Conservation (phyloP, 2,329 filamentous ascomycete genomes). For the Epicoccum nigrum region DNA sequence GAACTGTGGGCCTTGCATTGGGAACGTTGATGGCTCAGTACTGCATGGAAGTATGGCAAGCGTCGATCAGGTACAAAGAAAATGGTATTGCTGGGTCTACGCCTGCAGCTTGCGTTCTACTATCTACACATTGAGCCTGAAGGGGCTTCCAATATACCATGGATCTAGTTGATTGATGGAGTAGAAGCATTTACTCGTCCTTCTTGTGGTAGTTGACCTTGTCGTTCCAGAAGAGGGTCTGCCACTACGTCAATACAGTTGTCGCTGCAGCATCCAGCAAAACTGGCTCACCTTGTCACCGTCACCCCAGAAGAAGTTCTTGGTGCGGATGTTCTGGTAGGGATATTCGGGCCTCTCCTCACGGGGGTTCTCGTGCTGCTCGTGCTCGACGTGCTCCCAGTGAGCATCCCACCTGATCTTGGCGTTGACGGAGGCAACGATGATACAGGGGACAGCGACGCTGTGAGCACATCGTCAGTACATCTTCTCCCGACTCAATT, state of each 20-base stretch:
- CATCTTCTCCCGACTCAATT: not conserved
- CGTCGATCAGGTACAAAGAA: constrained; percentile 33
- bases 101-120: constrained; percentile 29
- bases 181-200: constrained; percentile 60
- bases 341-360: constrained; percentile 93
- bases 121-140: constrained; percentile 33
- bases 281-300: constrained; percentile 79
- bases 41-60: constrained; percentile 1
- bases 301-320: constrained; percentile 94
- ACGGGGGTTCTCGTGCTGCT: constrained; percentile 66
- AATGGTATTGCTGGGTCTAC: constrained; percentile 39
- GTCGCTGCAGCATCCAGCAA: not conserved
- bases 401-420: constrained; percentile 93
- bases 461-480: constrained; percentile 56
- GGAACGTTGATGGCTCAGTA: not conserved
- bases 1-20: too few relatives aligned
- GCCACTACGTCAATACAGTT: not conserved
- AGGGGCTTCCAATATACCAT: constrained; percentile 12
- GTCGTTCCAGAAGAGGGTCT: constrained; percentile 79
- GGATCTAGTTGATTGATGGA: constrained; percentile 9
- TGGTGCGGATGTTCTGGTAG: constrained; percentile 96
- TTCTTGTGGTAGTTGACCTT: constrained; percentile 97
- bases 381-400: constrained; percentile 92
- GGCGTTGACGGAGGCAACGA: constrained; percentile 78
- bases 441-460: constrained; percentile 73